Evolutionary conservation across 2,329 filamentous ascomycete genomes (phyloP).

Genomic region (Stagonosporopsis vannaccii): DNA sequence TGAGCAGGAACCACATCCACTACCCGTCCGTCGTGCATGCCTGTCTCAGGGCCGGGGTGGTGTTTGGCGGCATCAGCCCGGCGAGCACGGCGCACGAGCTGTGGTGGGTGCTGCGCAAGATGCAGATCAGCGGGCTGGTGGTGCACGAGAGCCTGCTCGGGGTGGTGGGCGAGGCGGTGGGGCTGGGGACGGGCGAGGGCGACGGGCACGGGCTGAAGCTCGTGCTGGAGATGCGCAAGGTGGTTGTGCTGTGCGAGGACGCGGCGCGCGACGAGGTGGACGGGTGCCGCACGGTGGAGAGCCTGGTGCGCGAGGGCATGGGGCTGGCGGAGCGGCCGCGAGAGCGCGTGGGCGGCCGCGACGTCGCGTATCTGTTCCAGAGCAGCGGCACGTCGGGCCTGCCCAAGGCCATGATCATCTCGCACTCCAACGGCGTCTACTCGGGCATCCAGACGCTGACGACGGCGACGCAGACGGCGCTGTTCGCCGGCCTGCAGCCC

Average conservation of each 20-base stretch:
- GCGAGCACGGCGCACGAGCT: conserved; percentile 41
- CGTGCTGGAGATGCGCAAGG: conserved; percentile 31
- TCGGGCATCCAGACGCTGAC: conserved; percentile 39
- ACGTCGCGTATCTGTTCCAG: conserved; percentile 42
- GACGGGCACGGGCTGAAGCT: conserved; percentile 32
- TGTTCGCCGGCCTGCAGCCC: conserved; percentile 31
- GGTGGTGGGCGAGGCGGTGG: conserved; percentile 33
- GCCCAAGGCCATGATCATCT: conserved; percentile 46
- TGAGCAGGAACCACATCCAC: conserved; percentile 41
- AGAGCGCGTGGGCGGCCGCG: conserved; percentile 33
- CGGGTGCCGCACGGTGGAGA: conserved; percentile 35
- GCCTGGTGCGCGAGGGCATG: conserved; percentile 30
- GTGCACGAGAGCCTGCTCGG: conserved; percentile 38
- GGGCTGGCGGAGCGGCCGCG: conserved; percentile 26
- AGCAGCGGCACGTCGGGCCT: conserved; percentile 41
- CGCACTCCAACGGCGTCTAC: conserved; percentile 37
- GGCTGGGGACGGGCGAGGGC: conserved; percentile 33
- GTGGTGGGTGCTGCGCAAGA: conserved; percentile 43
- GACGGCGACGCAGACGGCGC: conserved; percentile 30
- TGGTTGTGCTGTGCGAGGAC: conserved; percentile 39
- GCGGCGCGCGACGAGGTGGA: conserved; percentile 23
- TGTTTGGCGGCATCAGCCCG: conserved; percentile 44
- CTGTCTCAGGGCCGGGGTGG: conserved; percentile 38
- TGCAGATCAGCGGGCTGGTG: conserved; percentile 41
- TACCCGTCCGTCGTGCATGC: conserved; percentile 43